Base-by-base conservation (phyloP, 805 yeast species). In the Metschnikowia anglica region DNA sequence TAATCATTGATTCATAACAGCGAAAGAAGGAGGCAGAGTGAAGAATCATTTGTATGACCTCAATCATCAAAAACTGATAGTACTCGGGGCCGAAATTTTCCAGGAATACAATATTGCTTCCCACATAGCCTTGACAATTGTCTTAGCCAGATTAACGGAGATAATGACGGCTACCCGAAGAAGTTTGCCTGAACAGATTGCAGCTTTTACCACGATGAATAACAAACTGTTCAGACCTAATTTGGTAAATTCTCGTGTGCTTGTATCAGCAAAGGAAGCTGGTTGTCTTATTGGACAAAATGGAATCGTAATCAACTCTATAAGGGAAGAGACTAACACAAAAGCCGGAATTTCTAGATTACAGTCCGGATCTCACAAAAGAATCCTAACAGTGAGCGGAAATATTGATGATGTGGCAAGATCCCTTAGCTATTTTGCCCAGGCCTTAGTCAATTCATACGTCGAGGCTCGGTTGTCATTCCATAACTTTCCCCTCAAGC, bases 261-360 rank as follows among this genome's bases (percentile, higher is more conserved):
- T 89, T 21, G 85, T 89, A 15, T 81, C 93, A 2, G 78, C 89
- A 42, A 85, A 83, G 58, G 97, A 89, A 62, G 90, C 95, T 10
- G 96, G 96, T 13, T 85, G 88, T 48, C 79, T 89, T 48, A 89
- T 89, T 54, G 97, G 97, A 41, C 85, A 85, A 52, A 84, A 79
- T 51, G 97, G 97, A 34, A 72, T 75, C 37, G 83, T 83, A 42
- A 88, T 89, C 47, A 85, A 89, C 42, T 73, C 77, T 26, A 79
- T 89, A 35, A 74, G 96, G 51, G 88, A 79, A 37, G 77, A 77
- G 45, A 85, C 91, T 23, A 76, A 77, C 43, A 88, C 89, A 46
- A 86, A 84, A 59, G 95, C 95, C 4, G 96, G 95, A 13, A 88
- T 89, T 34, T 83, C 95, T 11, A 84, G 83, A 55, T 81, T 85